Base-by-base conservation (phyloP, 2,329 filamentous ascomycete genomes). In the Cladophialophora bantiana region DNA sequence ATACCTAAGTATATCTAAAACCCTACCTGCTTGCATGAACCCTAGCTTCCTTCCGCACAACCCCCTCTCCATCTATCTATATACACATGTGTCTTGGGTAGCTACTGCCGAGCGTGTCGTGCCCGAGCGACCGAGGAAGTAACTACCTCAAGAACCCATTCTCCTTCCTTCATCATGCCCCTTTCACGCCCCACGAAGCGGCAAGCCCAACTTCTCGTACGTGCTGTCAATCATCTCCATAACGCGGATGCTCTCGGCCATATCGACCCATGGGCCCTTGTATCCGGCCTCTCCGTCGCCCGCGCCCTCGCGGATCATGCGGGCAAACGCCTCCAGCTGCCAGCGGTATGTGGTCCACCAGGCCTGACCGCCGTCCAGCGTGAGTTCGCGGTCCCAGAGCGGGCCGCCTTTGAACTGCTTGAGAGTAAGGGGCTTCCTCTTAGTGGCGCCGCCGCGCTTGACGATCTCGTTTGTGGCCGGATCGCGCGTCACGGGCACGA, bases 241-340 rank as follows among this genome's bases (percentile, higher is more conserved):
- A 77, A 79, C 79, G 20, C 72, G 72, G 31, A 84, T 75, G 32
- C 77, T 81, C 66, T 84, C 82, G 58, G 82, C 78, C 1, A 70
- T 71, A 15, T 74, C 71, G 7, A 84, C 74, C 80, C 82, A 84
- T 2, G 55, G 48, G 6, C 53, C 36, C 3, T 31, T 20, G 12
- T 59, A 53, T 2, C 76, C 65, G 0, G 75, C 76, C 61, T 78
- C 66, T 1, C 78, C 74, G 0, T 79, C 80, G 54, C 77, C 76
- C 61, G 78, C 66, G 1, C 78, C 74, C 0, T 79, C 80, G 54
- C 77, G 78, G 55, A 85, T 69, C 36, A 73, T 74, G 73, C 84
- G 80, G 12, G 84, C 81, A 70, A 85, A 85, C 66, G 80, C 76
- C 73, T 85, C 82, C 35, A 85, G 75, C 75, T 82, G 78, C 70